Conservation (phyloP, 179 eudicot species). For the Silene vulgaris region DNA sequence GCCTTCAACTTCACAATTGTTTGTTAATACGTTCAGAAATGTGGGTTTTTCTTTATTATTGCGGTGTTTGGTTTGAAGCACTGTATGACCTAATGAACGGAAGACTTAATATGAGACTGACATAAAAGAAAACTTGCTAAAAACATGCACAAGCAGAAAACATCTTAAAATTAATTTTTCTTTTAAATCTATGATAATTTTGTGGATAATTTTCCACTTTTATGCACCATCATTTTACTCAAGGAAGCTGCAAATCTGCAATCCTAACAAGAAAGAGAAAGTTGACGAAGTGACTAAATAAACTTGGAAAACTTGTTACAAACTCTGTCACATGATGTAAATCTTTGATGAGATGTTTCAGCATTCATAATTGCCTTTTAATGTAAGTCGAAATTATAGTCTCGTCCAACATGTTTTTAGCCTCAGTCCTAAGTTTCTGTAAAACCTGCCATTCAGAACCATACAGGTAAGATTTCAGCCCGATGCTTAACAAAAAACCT, state of each 20-base stretch:
- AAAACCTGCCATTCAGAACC: no score
- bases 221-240: no score
- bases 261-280: not conserved
- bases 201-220: not conserved
- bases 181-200: not conserved
- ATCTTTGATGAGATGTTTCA: no score
- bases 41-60: slow-evolving; percentile 7
- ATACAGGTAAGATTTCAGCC: no score
- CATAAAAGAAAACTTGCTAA: not conserved
- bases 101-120: not conserved
- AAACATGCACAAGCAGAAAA: slow-evolving; percentile 1
- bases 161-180: no score
- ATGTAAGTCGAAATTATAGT: not conserved
- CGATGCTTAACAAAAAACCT: not conserved
- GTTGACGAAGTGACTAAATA: not conserved
- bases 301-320: no score
- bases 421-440: no score
- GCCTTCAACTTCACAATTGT: not conserved
- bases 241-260: not conserved
- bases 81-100: not conserved
- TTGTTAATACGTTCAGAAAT: not conserved
- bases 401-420: no score
- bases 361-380: not conserved
- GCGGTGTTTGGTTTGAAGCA: not conserved
- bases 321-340: not conserved